A percentile compares a stretch with the other conserved stretches of the same genome.
Evolutionary conservation across 2,329 filamentous ascomycete species (phyloP).

Genomic region (Colletotrichum liriopes): DNA sequence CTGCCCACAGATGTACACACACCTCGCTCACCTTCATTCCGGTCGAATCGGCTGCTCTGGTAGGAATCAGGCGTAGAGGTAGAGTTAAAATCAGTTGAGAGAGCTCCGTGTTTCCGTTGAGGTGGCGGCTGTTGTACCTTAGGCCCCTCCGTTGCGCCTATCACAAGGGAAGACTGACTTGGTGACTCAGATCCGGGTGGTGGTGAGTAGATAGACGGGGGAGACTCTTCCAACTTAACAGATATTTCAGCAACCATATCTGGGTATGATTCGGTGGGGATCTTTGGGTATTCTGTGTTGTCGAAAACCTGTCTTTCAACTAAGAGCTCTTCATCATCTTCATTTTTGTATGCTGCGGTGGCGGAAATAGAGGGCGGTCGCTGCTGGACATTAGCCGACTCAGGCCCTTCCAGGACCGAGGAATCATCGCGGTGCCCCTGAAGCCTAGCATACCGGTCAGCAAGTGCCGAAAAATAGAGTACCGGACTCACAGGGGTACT

Average conservation of each 20-base stretch:
- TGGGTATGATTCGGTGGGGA: neutral
- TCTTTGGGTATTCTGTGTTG: too few relatives aligned
- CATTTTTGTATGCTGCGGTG: neutral
- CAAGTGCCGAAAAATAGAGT: neutral
- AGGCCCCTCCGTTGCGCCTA: too few relatives aligned
- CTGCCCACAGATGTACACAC: neutral
- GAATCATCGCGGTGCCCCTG: neutral
- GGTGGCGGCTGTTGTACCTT: neutral
- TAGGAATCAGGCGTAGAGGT: neutral
- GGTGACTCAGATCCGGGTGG: neutral
- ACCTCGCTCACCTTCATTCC: constrained; percentile 6
- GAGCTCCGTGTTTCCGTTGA: neutral
- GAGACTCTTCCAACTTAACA: constrained; percentile 5
- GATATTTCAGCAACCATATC: neutral
- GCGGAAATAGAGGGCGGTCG: neutral
- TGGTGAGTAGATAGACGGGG: neutral
- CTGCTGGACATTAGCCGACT: neutral
- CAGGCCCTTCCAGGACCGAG: neutral
- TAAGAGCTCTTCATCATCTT: neutral
- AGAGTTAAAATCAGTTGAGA: neutral
- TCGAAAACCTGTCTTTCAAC: neutral
- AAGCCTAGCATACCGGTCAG: neutral
- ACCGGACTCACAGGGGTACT: neutral
- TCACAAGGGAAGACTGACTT: too few relatives aligned
- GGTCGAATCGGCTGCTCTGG: constrained; percentile 4